These are phyloP conservation scores for Proliferodiscus dingleyae DNA, from an alignment of 2,329 filamentous ascomycete genomes.

Conservation along the genomic window DNA sequence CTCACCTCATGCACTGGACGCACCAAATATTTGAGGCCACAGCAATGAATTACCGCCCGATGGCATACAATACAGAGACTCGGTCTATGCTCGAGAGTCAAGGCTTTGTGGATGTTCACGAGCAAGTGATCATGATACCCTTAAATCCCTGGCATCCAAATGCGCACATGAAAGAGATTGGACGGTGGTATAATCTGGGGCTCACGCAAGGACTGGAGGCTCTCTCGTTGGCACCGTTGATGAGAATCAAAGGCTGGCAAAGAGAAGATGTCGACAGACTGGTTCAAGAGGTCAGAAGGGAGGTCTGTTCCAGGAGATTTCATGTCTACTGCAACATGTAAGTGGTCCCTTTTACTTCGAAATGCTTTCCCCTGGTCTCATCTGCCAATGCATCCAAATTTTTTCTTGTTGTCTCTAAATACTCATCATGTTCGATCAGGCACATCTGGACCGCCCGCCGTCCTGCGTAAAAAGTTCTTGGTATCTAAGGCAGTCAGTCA, in stretches of 20 bases:
- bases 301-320: conserved; percentile 63
- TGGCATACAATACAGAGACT: conserved; percentile 60
- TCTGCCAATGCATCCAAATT: too few species aligned
- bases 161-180: conserved; percentile 60
- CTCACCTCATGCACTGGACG: conserved; percentile 65
- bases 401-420: conserved; percentile 1
- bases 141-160: conserved; percentile 69
- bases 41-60: conserved; percentile 55
- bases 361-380: too few species aligned
- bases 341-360: too few species aligned
- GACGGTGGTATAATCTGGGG: conserved; percentile 78
- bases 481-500: too few species aligned
- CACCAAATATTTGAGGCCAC: conserved; percentile 64
- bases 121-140: conserved; percentile 64
- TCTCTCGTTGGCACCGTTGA: conserved; percentile 69
- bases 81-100: conserved; percentile 57
- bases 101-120: conserved; percentile 76
- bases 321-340: conserved; percentile 74
- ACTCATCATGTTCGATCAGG: conserved; percentile 14
- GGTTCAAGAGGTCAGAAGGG: conserved; percentile 56
- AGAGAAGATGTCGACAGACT: conserved; percentile 59
- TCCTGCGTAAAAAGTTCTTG: conserved; percentile 16
- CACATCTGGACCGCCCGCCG: conserved; percentile 30
- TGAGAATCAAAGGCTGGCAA: conserved; percentile 56
- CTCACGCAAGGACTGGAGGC: conserved; percentile 69